phyloP scores from a whole-genome alignment of 2,329 filamentous ascomycete species.

The Emmonsiellopsis sp. region DNA sequence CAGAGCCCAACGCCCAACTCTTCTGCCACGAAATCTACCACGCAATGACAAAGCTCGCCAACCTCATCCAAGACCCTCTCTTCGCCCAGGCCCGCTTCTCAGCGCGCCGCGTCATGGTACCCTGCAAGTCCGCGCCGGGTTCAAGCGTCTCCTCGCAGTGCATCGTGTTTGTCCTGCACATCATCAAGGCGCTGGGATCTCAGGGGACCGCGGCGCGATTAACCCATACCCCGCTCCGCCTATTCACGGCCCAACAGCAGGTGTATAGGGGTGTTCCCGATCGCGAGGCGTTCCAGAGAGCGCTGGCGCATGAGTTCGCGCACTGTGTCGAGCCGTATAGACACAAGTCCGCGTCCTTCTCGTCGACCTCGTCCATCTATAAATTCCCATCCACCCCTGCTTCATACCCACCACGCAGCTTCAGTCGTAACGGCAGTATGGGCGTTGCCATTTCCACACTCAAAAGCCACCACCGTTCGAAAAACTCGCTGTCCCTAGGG shows the following conservation, averaged over 20 bases:
- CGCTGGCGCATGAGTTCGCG: conserved; percentile 52
- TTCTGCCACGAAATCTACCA: conserved; percentile 40
- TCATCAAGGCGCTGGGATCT: conserved; percentile 54
- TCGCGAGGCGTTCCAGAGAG: conserved; percentile 50
- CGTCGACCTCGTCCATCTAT: conserved; percentile 11
- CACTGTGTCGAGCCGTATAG: conserved; percentile 16
- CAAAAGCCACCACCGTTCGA: too few relatives aligned
- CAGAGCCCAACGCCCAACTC: conserved; percentile 17
- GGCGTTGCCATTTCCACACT: too few relatives aligned
- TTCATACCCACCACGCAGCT: neutral
- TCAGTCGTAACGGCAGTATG: neutral
- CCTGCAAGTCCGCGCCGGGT: conserved; percentile 17
- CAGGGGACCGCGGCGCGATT: conserved; percentile 43
- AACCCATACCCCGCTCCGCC: conserved; percentile 51
- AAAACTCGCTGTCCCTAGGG: too few relatives aligned
- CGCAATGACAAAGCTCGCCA: conserved; percentile 26
- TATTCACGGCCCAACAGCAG: conserved; percentile 59
- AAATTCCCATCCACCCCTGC: neutral
- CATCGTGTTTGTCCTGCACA: conserved; percentile 44
- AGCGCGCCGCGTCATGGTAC: conserved; percentile 25
- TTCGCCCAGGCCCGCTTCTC: conserved; percentile 29
- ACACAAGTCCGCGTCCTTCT: conserved; percentile 6
- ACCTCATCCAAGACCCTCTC: conserved; percentile 37
- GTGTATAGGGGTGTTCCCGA: conserved; percentile 46
- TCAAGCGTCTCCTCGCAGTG: conserved; percentile 31